A percentile compares a stretch with the other conserved stretches of the same genome.
Evolutionary conservation across 768 basidiomycete genomes (phyloP).

Genomic region (Suillus weaverae): DNA sequence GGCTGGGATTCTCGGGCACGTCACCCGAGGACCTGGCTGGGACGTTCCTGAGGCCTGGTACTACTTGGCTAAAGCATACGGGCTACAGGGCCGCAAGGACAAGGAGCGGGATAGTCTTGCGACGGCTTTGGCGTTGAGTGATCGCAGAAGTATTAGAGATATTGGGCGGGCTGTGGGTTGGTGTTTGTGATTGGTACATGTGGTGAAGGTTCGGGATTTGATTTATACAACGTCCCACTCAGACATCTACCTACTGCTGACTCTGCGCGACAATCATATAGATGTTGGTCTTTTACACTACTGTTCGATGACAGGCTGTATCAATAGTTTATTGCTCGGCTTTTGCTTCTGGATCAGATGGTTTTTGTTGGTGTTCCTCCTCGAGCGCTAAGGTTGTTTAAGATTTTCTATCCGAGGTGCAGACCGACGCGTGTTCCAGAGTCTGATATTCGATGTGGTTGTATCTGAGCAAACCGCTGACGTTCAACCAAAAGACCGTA

Average conservation of each 20-base stretch:
- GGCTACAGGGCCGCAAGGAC: conserved; percentile 68
- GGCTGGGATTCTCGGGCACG: conserved; percentile 72
- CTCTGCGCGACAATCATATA: not conserved
- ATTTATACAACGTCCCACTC: not conserved
- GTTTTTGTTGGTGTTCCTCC: not conserved
- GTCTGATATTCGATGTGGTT: not conserved
- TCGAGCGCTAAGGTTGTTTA: not conserved
- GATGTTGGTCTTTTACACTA: not conserved
- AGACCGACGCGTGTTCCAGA: not conserved
- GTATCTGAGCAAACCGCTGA: not conserved
- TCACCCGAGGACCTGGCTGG: conserved; percentile 84
- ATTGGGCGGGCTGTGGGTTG: conserved; percentile 63
- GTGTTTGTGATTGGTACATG: conserved; percentile 47
- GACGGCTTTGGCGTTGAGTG: conserved; percentile 64
- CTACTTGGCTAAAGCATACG: conserved; percentile 80
- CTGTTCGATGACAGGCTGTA: not conserved
- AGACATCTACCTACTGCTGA: not conserved
- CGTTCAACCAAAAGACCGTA: not conserved
- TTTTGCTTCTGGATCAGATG: not conserved
- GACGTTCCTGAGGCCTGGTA: conserved; percentile 96
- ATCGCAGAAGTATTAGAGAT: conserved; percentile 64
- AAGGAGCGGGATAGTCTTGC: conserved; percentile 73
- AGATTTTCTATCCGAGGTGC: not conserved
- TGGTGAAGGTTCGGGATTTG: not conserved
- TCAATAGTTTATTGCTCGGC: not conserved